A percentile compares a stretch with the other conserved stretches of the same genome.
phyloP scores from a whole-genome alignment of 768 basidiomycete species.

The Mycena capillaripes region DNA sequence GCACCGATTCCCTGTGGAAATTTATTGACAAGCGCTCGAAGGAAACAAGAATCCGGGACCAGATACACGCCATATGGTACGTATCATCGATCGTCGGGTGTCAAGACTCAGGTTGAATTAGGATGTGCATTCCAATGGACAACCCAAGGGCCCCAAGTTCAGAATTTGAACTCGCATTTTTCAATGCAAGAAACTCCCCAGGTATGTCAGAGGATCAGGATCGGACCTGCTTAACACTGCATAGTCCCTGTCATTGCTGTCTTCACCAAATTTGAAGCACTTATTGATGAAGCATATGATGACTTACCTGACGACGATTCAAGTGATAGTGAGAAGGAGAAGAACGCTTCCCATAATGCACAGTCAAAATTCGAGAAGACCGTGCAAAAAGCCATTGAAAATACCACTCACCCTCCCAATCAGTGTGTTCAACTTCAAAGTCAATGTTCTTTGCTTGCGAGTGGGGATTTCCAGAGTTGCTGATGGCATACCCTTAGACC shows the following conservation, averaged over 20 bases:
- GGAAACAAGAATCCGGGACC: too few species aligned
- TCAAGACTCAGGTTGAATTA: too few species aligned
- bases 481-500: constrained; percentile 5
- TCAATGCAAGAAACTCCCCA: too few species aligned
- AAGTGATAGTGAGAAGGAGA: background rate
- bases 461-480: too few species aligned
- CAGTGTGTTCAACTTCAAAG: background rate
- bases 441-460: background rate
- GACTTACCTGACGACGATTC: background rate
- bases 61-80: too few species aligned
- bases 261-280: background rate
- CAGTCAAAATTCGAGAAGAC: background rate
- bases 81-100: too few species aligned
- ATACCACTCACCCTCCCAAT: background rate
- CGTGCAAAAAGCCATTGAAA: too few species aligned
- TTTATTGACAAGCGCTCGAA: too few species aligned
- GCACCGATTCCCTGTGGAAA: background rate
- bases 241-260: background rate
- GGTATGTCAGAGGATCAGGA: too few species aligned
- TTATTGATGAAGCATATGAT: background rate
- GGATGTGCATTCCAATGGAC: too few species aligned
- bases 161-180: too few species aligned
- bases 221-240: background rate
- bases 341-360: background rate
- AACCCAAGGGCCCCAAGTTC: too few species aligned